Evolutionary conservation across 345 rosid species (phyloP).

Genomic region (Rhizophora apiculata): DNA sequence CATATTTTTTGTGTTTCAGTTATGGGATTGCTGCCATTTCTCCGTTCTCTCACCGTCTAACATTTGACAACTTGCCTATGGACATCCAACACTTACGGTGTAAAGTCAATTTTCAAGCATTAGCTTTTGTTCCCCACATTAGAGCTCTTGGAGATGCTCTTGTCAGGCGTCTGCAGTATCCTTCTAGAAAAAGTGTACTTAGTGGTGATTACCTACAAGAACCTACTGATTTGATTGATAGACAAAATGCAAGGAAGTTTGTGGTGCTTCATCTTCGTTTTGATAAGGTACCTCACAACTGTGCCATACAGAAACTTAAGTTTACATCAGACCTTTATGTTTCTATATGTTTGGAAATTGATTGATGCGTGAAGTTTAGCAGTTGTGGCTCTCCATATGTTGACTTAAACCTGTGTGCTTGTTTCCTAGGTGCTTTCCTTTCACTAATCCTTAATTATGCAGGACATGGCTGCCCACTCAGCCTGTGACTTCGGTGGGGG

Average conservation of each 20-base stretch:
- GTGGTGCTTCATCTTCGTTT: constrained; percentile 90
- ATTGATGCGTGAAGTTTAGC: constrained; percentile 1
- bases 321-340: background rate
- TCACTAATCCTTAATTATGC: constrained; percentile 15
- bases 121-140: constrained; percentile 63
- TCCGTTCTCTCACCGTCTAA: constrained; percentile 90
- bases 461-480: constrained; percentile 99
- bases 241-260: constrained; percentile 55
- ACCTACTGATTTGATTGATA: constrained; percentile 30
- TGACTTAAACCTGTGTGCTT: background rate
- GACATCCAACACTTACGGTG: constrained; percentile 78
- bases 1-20: constrained; percentile 33
- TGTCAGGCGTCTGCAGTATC: constrained; percentile 55
- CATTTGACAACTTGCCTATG: constrained; percentile 72
- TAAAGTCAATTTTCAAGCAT: constrained; percentile 87
- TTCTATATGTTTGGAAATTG: background rate
- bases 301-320: background rate
- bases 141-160: constrained; percentile 64
- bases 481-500: constrained; percentile 99
- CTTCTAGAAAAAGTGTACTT: constrained; percentile 33
- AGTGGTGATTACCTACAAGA: constrained; percentile 33
- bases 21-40: constrained; percentile 89
- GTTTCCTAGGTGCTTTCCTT: background rate
- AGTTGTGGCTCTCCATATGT: background rate
- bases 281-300: constrained; percentile 58